Evolutionary conservation across 225 moss, liverwort and hornwort genomes (phyloP).

Genomic region (Bryum argenteum): DNA sequence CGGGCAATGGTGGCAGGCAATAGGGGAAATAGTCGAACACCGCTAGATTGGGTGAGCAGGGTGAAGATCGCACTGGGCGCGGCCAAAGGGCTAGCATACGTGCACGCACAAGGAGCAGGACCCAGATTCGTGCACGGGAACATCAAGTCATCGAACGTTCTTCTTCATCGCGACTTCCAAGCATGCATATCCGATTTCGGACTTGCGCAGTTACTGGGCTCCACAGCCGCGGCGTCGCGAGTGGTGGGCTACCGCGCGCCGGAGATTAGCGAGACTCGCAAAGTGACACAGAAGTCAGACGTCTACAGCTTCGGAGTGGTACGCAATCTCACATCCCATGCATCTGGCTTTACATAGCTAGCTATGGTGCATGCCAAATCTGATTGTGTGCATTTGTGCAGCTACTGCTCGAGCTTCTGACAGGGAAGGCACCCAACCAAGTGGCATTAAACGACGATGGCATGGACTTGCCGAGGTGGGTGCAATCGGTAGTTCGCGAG

Average conservation of each 20-base stretch:
- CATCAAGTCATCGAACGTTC: constrained; percentile 89
- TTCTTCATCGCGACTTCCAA: constrained; percentile 75
- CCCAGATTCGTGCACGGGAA: constrained; percentile 83
- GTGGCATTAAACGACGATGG: constrained; percentile 83
- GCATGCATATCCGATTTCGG: constrained; percentile 91
- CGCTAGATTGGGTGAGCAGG: constrained; percentile 84
- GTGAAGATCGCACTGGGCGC: constrained; percentile 78
- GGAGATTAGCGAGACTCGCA: constrained; percentile 78
- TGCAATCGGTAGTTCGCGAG: constrained; percentile 92
- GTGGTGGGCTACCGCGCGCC: constrained; percentile 91
- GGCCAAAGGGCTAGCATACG: constrained; percentile 67
- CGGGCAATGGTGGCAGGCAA: constrained; percentile 61
- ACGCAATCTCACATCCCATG: neutral
- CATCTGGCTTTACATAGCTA: neutral
- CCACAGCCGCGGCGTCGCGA: constrained; percentile 66
- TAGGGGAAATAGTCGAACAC: constrained; percentile 68
- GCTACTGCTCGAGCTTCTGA: constrained; percentile 82
- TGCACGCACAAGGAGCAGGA: constrained; percentile 64
- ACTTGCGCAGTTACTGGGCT: constrained; percentile 68
- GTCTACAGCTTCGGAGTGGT: constrained; percentile 97
- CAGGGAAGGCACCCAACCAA: constrained; percentile 94
- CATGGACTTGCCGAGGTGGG: constrained; percentile 89
- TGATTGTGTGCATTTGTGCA: constrained; percentile 1
- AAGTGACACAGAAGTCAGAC: constrained; percentile 82
- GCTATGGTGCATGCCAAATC: neutral